Base-by-base conservation (phyloP, 768 basidiomycete genomes). In the Boletus fagicola region DNA sequence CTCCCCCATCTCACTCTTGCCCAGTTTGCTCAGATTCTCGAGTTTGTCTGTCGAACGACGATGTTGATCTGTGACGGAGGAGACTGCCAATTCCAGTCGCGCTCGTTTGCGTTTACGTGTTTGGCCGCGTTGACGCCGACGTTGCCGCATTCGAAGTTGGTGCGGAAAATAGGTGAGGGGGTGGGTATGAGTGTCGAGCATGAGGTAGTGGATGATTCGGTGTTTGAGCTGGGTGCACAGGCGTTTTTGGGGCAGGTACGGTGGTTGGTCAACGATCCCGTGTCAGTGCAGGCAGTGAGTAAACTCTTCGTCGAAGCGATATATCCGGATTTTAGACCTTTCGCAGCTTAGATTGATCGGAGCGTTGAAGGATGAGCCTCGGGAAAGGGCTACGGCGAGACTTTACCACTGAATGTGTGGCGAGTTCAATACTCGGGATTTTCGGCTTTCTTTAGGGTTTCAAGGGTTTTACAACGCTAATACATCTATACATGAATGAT, bases 211-310 rank as follows among this genome's bases (percentile, higher is more conserved):
- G 49, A 61, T 4, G 57, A 63, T 46, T 46, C 43, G 1, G 20
- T 56, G 8, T 60, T 66, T 20, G 64, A 65, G 42, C 5, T 53
- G 26, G 26, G 36, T 4, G 56, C 64, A 4, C 48, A 66, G 24
- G 31, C 28, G 5, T 63, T 66, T 5, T 26, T 60, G 48, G 43
- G 13, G 0, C 60, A 57, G 30, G 28, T 59, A 2, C 53, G 51
- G 2, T 57, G 53, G 53, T 33, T 60, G 49, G 20, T 61, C 2
- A 28, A 22, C 1, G 65, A 63, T 6, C 12, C 12, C 0, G 49
- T 13, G 13, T 54, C 48, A 2, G 22, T 49, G 31, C 22, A 53
- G 2, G 45, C 57, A 22, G 64, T 65, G 33, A 56, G 64, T 51
- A 16, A 0, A 9, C 0, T 10, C 3, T 11, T 35, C 6, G 12